Evolutionary conservation across 345 rosid species (phyloP).

Genomic region (Cardiospermum halicacabum): DNA sequence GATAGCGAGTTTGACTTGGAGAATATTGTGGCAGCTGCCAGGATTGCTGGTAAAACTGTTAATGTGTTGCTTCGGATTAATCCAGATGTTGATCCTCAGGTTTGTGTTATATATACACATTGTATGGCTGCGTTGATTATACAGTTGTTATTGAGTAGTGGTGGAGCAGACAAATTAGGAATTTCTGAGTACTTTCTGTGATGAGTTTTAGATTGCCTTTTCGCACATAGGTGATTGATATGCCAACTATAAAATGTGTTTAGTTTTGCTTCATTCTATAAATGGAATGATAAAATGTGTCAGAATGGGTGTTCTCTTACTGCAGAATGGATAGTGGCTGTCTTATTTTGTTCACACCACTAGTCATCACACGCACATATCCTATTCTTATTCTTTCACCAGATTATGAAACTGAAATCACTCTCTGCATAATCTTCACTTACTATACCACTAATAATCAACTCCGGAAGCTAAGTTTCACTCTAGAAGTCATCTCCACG

Average conservation of each 20-base stretch:
- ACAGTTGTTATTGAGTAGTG: background rate
- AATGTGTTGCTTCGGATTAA: constrained; percentile 93
- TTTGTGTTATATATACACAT: constrained; percentile 15
- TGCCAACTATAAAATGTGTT: background rate
- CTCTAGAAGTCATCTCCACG: too few relatives aligned
- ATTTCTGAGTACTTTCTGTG: background rate
- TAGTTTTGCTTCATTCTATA: too few relatives aligned
- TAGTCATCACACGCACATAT: too few relatives aligned
- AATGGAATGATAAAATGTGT: background rate
- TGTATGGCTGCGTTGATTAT: background rate
- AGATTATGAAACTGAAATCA: too few relatives aligned
- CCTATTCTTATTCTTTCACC: too few relatives aligned
- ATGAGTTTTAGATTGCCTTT: background rate
- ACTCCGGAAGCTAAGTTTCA: too few relatives aligned
- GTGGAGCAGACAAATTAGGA: background rate
- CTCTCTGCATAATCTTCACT: too few relatives aligned
- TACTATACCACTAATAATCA: too few relatives aligned
- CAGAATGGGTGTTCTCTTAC: background rate
- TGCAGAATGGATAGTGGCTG: background rate
- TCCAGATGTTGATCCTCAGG: constrained; percentile 99
- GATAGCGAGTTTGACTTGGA: constrained; percentile 97
- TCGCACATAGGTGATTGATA: background rate
- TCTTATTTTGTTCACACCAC: background rate
- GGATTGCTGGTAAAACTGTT: constrained; percentile 79
- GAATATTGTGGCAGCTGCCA: constrained; percentile 79